Percentiles rank a stretch among this genome's conserved stretches.
Evolutionary conservation across 2,329 filamentous ascomycete species (phyloP).

Genomic region (Alternaria hordeiaustralica): DNA sequence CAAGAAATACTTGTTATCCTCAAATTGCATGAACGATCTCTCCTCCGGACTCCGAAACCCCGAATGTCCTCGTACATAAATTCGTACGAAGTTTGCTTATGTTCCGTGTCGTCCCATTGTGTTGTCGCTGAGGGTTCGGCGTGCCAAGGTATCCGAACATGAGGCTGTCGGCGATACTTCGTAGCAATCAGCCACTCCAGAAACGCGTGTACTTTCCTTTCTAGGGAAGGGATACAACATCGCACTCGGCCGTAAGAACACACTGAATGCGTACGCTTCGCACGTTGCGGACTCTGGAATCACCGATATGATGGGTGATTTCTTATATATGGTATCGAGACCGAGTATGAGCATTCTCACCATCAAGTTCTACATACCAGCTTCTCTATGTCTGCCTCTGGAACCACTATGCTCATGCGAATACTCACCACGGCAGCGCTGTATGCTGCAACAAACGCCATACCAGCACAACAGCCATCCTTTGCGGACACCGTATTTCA

Average conservation of each 20-base stretch:
- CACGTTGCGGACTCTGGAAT: accelerated
- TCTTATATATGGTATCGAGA: background rate
- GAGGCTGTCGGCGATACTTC: background rate
- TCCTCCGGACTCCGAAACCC: background rate
- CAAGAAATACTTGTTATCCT: background rate
- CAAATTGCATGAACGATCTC: accelerated
- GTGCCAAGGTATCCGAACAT: background rate
- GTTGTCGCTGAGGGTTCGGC: background rate
- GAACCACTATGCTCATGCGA: background rate
- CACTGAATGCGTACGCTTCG: accelerated
- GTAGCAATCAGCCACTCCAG: background rate
- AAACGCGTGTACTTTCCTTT: background rate
- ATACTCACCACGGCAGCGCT: background rate
- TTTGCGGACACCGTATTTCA: background rate
- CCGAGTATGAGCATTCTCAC: background rate
- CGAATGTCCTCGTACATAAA: accelerated
- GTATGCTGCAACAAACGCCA: background rate
- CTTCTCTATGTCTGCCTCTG: background rate
- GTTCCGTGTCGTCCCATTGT: accelerated
- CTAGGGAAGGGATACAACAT: background rate
- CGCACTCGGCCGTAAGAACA: accelerated
- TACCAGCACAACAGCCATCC: background rate
- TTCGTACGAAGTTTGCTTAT: background rate
- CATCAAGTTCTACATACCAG: background rate
- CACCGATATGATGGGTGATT: background rate